A percentile compares a stretch with the other conserved stretches of the same genome.
Evolutionary conservation across 148 eudicot genomes (phyloP).

Genomic region (Heliamphora exappendiculata): DNA sequence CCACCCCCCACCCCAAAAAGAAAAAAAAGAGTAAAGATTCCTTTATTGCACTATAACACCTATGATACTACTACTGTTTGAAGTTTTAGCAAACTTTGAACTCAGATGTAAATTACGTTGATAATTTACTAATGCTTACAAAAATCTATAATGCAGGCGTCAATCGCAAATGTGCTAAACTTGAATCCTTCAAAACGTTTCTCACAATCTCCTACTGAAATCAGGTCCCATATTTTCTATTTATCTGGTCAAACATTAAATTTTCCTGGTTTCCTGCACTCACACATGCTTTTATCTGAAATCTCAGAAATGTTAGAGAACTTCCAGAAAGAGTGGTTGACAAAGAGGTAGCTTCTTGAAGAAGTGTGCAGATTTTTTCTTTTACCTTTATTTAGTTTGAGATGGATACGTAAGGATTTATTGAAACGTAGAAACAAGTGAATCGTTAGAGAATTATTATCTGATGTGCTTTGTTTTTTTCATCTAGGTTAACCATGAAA

Average conservation of each 20-base stretch:
- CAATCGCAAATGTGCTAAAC: constrained; percentile 17
- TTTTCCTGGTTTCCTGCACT: constrained; percentile 5
- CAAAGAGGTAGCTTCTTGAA: constrained; percentile 31
- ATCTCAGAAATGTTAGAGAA: constrained; percentile 42
- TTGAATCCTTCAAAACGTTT: constrained; percentile 53
- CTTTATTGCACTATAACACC: background rate
- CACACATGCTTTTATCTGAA: constrained; percentile 5
- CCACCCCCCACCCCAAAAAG: too few species aligned
- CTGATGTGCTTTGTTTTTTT: background rate
- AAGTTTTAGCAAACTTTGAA: background rate
- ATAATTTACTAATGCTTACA: background rate
- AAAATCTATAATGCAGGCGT: constrained; percentile 30
- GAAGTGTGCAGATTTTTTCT: background rate
- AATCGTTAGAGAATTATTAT: background rate
- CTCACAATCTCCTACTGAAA: constrained; percentile 35
- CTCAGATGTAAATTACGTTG: background rate
- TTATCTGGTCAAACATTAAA: constrained; percentile 1
- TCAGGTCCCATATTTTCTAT: constrained; percentile 35
- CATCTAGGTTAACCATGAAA: constrained; percentile 37
- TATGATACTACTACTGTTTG: background rate
- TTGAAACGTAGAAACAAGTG: background rate
- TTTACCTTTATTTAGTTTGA: background rate
- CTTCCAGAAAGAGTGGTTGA: constrained; percentile 22
- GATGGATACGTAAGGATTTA: background rate
- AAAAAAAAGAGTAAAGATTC: background rate